These are phyloP conservation scores for Erysimum cheiri DNA, from an alignment of 441 rosid species.

Conservation along the genomic window DNA sequence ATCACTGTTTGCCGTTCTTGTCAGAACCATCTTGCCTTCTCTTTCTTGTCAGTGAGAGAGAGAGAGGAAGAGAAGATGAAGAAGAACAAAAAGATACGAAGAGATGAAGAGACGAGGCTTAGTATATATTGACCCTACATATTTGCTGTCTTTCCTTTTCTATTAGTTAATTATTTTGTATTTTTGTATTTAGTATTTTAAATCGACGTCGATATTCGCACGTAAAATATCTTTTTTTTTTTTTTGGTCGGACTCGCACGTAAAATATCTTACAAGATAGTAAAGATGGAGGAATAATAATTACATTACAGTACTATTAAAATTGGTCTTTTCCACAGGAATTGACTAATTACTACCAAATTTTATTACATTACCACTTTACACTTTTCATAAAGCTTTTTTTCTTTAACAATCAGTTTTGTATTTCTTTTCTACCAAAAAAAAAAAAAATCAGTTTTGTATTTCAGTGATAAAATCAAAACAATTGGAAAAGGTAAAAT, in stretches of 20 bases:
- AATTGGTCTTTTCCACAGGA: too few relatives aligned
- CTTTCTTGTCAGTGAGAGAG: slow-evolving; percentile 5
- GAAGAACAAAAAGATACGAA: slow-evolving; percentile 14
- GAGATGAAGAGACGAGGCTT: slow-evolving; percentile 12
- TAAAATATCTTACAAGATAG: neutral
- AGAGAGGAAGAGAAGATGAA: neutral
- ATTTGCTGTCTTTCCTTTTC: neutral
- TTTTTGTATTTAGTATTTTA: neutral
- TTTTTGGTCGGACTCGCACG: too few relatives aligned
- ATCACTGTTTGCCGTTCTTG: slow-evolving; percentile 34
- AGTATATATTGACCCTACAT: slow-evolving; percentile 39
- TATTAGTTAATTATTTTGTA: neutral
- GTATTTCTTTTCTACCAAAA: too few relatives aligned
- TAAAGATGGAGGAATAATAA: neutral
- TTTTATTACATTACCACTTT: too few relatives aligned
- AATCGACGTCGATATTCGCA: neutral
- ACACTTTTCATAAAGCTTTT: too few relatives aligned
- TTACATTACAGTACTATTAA: too few relatives aligned
- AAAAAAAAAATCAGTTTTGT: too few relatives aligned
- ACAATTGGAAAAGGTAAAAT: too few relatives aligned
- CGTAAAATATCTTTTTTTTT: slow-evolving; percentile 23
- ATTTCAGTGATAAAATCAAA: too few relatives aligned
- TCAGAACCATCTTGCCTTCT: slow-evolving; percentile 47
- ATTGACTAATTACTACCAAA: too few relatives aligned
- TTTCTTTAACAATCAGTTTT: too few relatives aligned